Evolutionary conservation across 768 basidiomycete species (phyloP), one percentile per base, ranked within the genome.

Genomic region (Tricholoma hemisulphureum): DNA sequence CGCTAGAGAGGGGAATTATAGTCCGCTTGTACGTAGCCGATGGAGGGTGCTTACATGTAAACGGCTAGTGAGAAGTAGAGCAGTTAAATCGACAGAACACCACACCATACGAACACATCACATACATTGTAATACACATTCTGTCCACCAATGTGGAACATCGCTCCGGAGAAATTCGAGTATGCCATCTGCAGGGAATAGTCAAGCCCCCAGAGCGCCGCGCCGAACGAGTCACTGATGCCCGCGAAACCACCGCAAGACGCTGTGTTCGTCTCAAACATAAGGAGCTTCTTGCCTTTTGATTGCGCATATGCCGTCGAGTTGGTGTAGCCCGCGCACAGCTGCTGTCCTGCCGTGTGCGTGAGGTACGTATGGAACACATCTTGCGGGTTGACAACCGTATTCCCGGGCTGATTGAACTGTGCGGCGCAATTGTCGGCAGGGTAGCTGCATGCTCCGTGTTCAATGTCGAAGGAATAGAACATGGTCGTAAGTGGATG

Each of bases 201-300:
- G 65, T 87, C 86, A 61, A 84, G 62, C 11, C 72, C 82, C 85
- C 86, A 88, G 4, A 89, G 70, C 2, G 84, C 82, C 1, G 81
- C 84, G 6, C 80, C 83, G 61, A 85, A 88, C 8, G 78, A 78
- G 62, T 87, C 82, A 53, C 79, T 81, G 20, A 87, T 69, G 1
- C 86, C 87, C 6, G 79, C 67, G 66, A 87, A 86, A 29, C 86
- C 86, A 69, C 85, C 85, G 68, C 86, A 88, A 32, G 81, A 82
- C 3, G 85, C 86, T 0, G 84, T 82, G 63, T 87, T 88, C 16
- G 84, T 86, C 69, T 89, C 87, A 58, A 88, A 77, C 84, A 89
- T 86, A 54, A 86, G 63, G 35, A 87, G 68, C 13, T 77, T 77
- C 59, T 81, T 77, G 3, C 70, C 67, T 23, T 68, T 68, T 0